Evolutionary conservation across 495 filamentous ascomycete species (phyloP).

Genomic region (Bacidia rubella): DNA sequence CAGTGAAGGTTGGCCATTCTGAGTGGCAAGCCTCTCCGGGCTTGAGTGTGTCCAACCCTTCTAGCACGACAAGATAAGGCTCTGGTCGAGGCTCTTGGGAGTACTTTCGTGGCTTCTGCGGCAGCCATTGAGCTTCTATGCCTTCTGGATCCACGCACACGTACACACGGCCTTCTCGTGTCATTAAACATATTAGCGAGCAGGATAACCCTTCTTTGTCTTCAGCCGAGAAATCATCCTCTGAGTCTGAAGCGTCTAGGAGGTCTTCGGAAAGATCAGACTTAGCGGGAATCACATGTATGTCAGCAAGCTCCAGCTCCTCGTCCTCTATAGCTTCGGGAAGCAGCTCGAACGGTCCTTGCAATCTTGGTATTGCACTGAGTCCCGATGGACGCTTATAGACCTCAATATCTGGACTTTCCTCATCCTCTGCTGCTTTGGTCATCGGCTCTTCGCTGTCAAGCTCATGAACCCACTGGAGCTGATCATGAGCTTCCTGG

Average conservation of each 20-base stretch:
- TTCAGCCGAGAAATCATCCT: conserved; percentile 32
- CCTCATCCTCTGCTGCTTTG: conserved; percentile 18
- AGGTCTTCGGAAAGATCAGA: conserved; percentile 37
- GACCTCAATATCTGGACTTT: conserved; percentile 47
- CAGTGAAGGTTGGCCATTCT: conserved; percentile 61
- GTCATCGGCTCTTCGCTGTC: conserved; percentile 59
- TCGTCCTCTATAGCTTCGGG: conserved; percentile 51
- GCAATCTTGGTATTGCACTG: conserved; percentile 60
- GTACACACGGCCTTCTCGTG: conserved; percentile 57
- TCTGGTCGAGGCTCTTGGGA: conserved; percentile 25
- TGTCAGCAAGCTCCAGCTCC: conserved; percentile 49
- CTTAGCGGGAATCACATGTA: conserved; percentile 41
- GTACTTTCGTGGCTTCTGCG: conserved; percentile 25
- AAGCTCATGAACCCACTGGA: conserved; percentile 70
- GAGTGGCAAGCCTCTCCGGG: conserved; percentile 34
- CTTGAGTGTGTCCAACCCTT: conserved; percentile 48
- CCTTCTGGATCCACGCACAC: conserved; percentile 70
- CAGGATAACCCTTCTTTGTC: conserved; percentile 55
- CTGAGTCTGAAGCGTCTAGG: conserved; percentile 17
- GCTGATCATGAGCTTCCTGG: conserved; percentile 53
- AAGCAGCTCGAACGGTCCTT: conserved; percentile 71
- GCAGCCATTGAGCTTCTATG: conserved; percentile 76
- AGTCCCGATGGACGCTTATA: conserved; percentile 58
- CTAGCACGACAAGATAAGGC: conserved; percentile 33
- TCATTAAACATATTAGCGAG: conserved; percentile 60